These are phyloP conservation scores for Gaertneriomyces sp. DNA, from an alignment of 192 early-diverging fungal genomes.

Conservation along the genomic window DNA sequence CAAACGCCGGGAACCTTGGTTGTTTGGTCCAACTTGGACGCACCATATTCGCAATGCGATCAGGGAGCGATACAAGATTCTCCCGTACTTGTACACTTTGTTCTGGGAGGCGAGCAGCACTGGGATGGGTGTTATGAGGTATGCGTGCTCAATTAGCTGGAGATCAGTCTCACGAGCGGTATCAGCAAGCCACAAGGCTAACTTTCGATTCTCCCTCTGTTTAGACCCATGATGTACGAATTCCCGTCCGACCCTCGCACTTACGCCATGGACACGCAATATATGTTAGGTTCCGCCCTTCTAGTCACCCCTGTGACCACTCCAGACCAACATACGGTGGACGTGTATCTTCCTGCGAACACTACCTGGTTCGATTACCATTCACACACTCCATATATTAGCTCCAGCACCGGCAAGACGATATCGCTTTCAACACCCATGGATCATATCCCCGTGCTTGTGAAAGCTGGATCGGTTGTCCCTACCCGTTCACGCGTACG, in stretches of 20 bases:
- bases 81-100: conserved; percentile 92
- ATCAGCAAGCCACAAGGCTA: too few relatives aligned
- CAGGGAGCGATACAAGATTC: conserved; percentile 75
- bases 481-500: conserved; percentile 81
- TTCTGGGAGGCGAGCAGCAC: conserved; percentile 72
- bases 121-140: conserved; percentile 76
- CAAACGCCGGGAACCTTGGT: conserved; percentile 94
- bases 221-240: conserved; percentile 82
- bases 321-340: conserved; percentile 55
- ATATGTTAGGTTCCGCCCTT: conserved; percentile 82
- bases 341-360: conserved; percentile 67
- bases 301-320: conserved; percentile 67
- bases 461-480: conserved; percentile 88
- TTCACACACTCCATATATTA: conserved; percentile 25
- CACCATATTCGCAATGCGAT: conserved; percentile 74
- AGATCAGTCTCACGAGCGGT: too few relatives aligned
- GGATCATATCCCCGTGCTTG: conserved; percentile 78
- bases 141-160: background rate
- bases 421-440: conserved; percentile 61
- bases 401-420: conserved; percentile 29
- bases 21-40: conserved; percentile 84
- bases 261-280: conserved; percentile 83
- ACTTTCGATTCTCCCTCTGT: background rate
- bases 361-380: conserved; percentile 69
- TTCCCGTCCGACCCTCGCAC: conserved; percentile 75